phyloP scores from a whole-genome alignment of 2,329 filamentous ascomycete genomes.

The Claviceps purpurea region DNA sequence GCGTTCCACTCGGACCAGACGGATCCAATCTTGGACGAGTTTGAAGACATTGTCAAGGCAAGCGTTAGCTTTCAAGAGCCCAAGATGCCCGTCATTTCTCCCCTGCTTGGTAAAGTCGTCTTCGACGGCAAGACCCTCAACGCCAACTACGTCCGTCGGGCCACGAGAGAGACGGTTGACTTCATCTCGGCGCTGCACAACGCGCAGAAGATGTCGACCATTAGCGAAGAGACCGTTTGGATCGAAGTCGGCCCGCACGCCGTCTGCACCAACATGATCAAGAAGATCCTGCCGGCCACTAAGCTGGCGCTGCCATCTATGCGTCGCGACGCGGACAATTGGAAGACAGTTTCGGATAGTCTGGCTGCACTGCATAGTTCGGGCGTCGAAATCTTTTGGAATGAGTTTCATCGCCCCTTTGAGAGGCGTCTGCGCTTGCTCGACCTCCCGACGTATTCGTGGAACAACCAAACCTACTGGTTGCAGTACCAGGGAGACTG shows the following conservation, averaged over 20 bases:
- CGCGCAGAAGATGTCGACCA: slow-evolving; percentile 32
- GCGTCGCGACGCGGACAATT: slow-evolving; percentile 50
- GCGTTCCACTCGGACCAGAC: slow-evolving; percentile 22
- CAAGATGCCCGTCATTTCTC: slow-evolving; percentile 7
- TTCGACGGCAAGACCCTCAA: slow-evolving; percentile 27
- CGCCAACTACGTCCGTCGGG: slow-evolving; percentile 42
- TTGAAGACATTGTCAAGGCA: slow-evolving; percentile 18
- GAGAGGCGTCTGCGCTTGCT: slow-evolving; percentile 32
- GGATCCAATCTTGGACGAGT: slow-evolving; percentile 29
- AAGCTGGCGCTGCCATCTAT: slow-evolving; percentile 37
- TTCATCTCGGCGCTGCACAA: slow-evolving; percentile 43
- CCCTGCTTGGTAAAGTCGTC: slow-evolving; percentile 38
- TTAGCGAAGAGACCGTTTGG: slow-evolving; percentile 46
- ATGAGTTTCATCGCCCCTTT: slow-evolving; percentile 50
- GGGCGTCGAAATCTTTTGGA: slow-evolving; percentile 35
- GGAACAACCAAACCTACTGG: slow-evolving; percentile 62
- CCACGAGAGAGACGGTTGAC: slow-evolving; percentile 50
- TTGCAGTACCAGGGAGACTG: slow-evolving; percentile 54
- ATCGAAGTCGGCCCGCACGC: slow-evolving; percentile 56
- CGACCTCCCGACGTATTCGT: slow-evolving; percentile 54
- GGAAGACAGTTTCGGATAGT: slow-evolving; percentile 47
- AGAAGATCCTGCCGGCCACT: slow-evolving; percentile 38
- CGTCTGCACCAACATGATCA: slow-evolving; percentile 48
- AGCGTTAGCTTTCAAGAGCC: slow-evolving; percentile 4
- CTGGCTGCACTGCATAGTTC: slow-evolving; percentile 44